A percentile compares a stretch with the other conserved stretches of the same genome.
These are phyloP conservation scores for Ceratocystis cubensis DNA, from an alignment of 2,329 filamentous ascomycete species.

Conservation along the genomic window DNA sequence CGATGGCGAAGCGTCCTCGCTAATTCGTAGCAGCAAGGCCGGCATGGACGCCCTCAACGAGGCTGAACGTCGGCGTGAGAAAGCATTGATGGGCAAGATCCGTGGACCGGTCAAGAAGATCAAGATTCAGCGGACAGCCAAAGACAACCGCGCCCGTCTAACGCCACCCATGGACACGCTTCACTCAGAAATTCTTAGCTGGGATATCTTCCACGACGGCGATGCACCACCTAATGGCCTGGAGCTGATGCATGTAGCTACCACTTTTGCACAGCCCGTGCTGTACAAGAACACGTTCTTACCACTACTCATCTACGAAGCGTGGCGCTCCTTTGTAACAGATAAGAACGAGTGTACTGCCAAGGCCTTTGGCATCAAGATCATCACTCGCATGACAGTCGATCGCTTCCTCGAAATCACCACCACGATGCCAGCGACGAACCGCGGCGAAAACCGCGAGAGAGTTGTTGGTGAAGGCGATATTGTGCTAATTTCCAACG, in stretches of 20 bases:
- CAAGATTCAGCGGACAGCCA: slow-evolving; percentile 66
- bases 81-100: slow-evolving; percentile 42
- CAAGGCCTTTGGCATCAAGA: slow-evolving; percentile 74
- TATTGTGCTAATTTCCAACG: slow-evolving; percentile 71
- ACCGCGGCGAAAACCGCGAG: slow-evolving; percentile 32
- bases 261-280: slow-evolving; percentile 60
- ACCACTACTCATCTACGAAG: slow-evolving; percentile 79
- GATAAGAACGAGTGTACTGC: slow-evolving; percentile 74
- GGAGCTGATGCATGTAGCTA: slow-evolving; percentile 62
- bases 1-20: slow-evolving; percentile 33
- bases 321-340: slow-evolving; percentile 88
- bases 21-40: slow-evolving; percentile 37
- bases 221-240: slow-evolving; percentile 71
- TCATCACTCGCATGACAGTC: slow-evolving; percentile 76
- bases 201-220: slow-evolving; percentile 87
- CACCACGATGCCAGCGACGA: slow-evolving; percentile 55
- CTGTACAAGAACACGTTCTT: slow-evolving; percentile 86
- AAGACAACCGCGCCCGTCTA: slow-evolving; percentile 87
- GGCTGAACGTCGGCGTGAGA: slow-evolving; percentile 34
- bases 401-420: slow-evolving; percentile 89
- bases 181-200: slow-evolving; percentile 75
- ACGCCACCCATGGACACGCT: slow-evolving; percentile 77
- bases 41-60: slow-evolving; percentile 39
- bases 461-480: slow-evolving; percentile 69
- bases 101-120: slow-evolving; percentile 72